Evolutionary conservation across 108 stramenopile genomes (phyloP).

Genomic region (Skeletonema grethae): DNA sequence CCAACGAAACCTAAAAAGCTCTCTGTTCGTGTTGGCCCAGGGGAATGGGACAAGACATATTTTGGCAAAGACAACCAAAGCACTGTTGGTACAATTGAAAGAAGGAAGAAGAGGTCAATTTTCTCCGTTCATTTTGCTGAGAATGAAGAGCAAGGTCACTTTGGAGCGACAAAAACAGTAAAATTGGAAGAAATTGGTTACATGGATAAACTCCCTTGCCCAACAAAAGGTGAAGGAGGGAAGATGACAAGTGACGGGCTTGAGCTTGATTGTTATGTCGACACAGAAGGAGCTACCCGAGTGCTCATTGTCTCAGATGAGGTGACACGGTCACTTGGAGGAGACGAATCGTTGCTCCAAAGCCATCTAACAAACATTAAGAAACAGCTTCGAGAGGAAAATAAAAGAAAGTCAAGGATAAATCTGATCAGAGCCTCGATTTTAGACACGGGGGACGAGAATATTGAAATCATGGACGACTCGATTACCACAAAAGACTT

Average conservation of each 20-base stretch:
- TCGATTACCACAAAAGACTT: constrained; percentile 8
- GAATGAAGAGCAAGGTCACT: constrained; percentile 75
- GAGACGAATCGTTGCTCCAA: constrained; percentile 50
- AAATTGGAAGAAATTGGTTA: constrained; percentile 90
- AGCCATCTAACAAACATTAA: constrained; percentile 55
- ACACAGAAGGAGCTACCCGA: constrained; percentile 84
- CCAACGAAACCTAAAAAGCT: constrained; percentile 86
- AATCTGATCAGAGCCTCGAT: constrained; percentile 26
- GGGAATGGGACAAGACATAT: constrained; percentile 20
- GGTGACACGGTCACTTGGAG: constrained; percentile 24
- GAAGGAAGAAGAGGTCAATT: constrained; percentile 23
- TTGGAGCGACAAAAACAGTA: constrained; percentile 65
- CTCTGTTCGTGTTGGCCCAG: constrained; percentile 65
- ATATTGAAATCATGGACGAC: not conserved
- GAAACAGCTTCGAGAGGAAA: constrained; percentile 53
- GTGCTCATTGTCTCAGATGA: constrained; percentile 76
- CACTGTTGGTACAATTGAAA: constrained; percentile 8
- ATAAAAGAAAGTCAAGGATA: constrained; percentile 32
- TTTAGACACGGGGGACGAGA: not conserved
- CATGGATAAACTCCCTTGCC: constrained; percentile 61
- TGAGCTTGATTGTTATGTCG: constrained; percentile 66
- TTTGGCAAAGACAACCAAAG: constrained; percentile 4
- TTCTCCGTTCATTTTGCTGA: constrained; percentile 63
- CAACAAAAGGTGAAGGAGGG: constrained; percentile 23
- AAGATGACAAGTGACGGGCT: constrained; percentile 5